phyloP scores from a whole-genome alignment of 2,329 filamentous ascomycete species.

The Juglanconis juglandina region DNA sequence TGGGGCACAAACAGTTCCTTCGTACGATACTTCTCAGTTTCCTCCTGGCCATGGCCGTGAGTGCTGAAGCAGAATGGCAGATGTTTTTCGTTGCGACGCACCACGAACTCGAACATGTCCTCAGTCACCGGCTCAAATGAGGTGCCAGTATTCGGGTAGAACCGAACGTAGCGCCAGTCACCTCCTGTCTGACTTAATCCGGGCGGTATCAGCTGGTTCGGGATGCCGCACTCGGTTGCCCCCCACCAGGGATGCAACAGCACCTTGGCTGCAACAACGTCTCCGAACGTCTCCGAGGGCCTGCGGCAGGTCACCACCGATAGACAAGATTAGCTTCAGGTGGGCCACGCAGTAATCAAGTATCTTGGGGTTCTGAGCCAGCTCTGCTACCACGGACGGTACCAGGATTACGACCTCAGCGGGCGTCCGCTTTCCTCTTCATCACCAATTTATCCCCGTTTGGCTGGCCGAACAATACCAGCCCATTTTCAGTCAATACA shows the following conservation, averaged over 20 bases:
- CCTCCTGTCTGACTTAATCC: background rate
- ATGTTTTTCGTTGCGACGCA: background rate
- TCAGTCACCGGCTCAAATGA: background rate
- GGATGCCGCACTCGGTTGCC: background rate
- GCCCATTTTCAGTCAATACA: no score
- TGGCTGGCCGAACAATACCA: no score
- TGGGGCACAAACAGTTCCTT: no score
- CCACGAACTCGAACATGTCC: background rate
- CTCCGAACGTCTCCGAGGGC: background rate
- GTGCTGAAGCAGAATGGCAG: background rate
- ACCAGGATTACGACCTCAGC: constrained; percentile 30
- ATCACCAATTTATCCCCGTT: no score
- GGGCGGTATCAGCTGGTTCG: background rate
- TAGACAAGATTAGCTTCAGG: constrained; percentile 2
- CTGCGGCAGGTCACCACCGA: background rate
- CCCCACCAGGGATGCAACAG: background rate
- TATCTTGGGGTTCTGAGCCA: constrained; percentile 17
- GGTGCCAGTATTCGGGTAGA: background rate
- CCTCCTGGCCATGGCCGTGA: background rate
- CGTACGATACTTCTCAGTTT: no score
- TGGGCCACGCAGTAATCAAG: background rate
- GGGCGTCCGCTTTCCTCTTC: constrained; percentile 12
- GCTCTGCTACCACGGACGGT: constrained; percentile 32
- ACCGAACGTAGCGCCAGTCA: background rate
- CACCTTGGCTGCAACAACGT: background rate